Evolutionary conservation across 2,329 filamentous ascomycete species (phyloP).

Genomic region (Lecanicillium sp.): DNA sequence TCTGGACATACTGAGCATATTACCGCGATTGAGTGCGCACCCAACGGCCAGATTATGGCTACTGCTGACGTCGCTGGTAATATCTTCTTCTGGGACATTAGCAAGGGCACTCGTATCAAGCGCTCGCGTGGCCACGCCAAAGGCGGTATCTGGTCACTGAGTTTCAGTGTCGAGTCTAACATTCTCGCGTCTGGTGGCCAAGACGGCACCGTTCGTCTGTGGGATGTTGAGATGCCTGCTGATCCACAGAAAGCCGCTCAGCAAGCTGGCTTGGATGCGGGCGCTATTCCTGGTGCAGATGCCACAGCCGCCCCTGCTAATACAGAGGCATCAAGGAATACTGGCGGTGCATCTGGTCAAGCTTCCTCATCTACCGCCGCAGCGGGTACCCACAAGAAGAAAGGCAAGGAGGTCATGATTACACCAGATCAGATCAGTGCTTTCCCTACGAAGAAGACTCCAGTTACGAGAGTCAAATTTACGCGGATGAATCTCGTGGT

Average conservation of each 20-base stretch:
- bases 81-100: conserved; percentile 90
- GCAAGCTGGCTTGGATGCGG: conserved; percentile 32
- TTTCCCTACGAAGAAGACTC: conserved; percentile 93
- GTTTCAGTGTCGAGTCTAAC: conserved; percentile 87
- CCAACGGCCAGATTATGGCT: conserved; percentile 83
- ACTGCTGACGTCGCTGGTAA: conserved; percentile 82
- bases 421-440: conserved; percentile 90
- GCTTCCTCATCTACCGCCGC: conserved; percentile 18
- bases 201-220: conserved; percentile 86
- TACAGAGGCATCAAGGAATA: conserved; percentile 3
- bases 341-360: conserved; percentile 15
- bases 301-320: conserved; percentile 11
- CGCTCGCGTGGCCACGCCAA: conserved; percentile 89
- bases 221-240: conserved; percentile 75
- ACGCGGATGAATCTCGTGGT: conserved; percentile 93
- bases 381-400: conserved; percentile 52
- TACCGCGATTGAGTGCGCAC: conserved; percentile 75
- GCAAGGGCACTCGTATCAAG: conserved; percentile 79
- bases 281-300: conserved; percentile 29
- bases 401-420: conserved; percentile 81
- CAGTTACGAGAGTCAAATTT: conserved; percentile 86
- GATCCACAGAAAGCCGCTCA: conserved; percentile 52
- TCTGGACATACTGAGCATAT: conserved; percentile 86
- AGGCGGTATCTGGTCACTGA: conserved; percentile 86
- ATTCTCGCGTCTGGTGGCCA: conserved; percentile 85